These are phyloP conservation scores for Camelina sativa DNA, from an alignment of 345 rosid species.

Conservation along the genomic window DNA sequence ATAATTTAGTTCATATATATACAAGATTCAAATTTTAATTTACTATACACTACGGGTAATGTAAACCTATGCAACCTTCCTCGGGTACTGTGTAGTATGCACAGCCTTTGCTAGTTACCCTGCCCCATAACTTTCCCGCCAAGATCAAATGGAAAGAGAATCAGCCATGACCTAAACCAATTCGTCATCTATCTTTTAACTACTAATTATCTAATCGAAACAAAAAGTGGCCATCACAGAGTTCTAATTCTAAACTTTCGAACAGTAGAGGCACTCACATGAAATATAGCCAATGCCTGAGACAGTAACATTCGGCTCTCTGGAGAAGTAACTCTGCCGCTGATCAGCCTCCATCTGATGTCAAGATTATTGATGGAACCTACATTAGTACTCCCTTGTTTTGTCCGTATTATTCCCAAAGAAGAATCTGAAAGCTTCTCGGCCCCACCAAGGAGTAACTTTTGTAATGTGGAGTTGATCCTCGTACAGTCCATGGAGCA, in stretches of 20 bases:
- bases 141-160: background rate
- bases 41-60: background rate
- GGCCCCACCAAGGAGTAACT: constrained; percentile 63
- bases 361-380: constrained; percentile 48
- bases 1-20: background rate
- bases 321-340: constrained; percentile 66
- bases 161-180: constrained; percentile 19
- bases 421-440: constrained; percentile 76
- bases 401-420: constrained; percentile 58
- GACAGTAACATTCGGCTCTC: constrained; percentile 69
- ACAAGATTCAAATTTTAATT: background rate
- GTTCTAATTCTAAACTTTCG: background rate
- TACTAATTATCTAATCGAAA: constrained; percentile 20
- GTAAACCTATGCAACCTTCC: constrained; percentile 17
- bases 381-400: constrained; percentile 52
- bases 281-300: constrained; percentile 93
- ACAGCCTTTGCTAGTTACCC: background rate
- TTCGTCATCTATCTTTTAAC: background rate
- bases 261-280: constrained; percentile 58
- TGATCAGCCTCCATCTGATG: constrained; percentile 90
- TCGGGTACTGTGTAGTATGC: background rate
- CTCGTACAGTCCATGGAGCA: constrained; percentile 75
- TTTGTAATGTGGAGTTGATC: constrained; percentile 75
- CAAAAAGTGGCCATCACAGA: constrained; percentile 7
- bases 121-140: constrained; percentile 5